Base-by-base conservation (phyloP, 768 basidiomycete species). In the Boletus eberwhitei region DNA sequence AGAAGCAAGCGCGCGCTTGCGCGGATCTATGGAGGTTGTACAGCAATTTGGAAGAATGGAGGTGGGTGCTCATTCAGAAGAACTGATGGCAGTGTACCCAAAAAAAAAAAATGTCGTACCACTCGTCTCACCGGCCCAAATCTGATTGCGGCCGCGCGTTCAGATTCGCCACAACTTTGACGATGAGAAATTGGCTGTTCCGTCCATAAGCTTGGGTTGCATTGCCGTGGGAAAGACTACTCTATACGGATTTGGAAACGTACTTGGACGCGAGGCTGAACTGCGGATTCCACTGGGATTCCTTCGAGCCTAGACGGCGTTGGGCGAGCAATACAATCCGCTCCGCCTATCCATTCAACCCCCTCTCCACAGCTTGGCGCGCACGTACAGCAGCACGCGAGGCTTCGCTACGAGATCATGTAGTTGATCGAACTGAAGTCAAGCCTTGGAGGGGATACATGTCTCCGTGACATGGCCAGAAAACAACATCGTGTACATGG, bases 21-120 rank as follows among this genome's bases (percentile, higher is more conserved):
- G 58, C 19, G 59, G 50, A 62, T 60, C 59, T 40, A 12, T 47
- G 14, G 32, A 57, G 45, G 31, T 26, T 7, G 48, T 38, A 51
- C 48, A 44, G 50, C 35, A 39, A 11, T 26, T 40, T 22, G 38
- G 32, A 38, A 22, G 40, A 35, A 34, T 50, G 49, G 31, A 42
- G 13, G 36, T 35, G 36, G 16, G 19, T 44, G 38, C 21, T 39
- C 8, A n/a, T n/a, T 21, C n/a, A 14, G n/a, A 12, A 12, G 11
- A 11, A 12, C 14, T 13, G 26, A 29, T 13, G n/a, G 38, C 31
- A 12, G 43, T 38, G 29, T 32, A 24, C 16, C 6, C 6, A 8
- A 29, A 29, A 39, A 54, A 48, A 37, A 31, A 42, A 21, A 39
- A 32, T 19, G 17, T 55, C 36, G 59, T 57, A 47, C 59, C 39